A percentile compares a stretch with the other conserved stretches of the same genome.
Conservation (phyloP, 2,329 filamentous ascomycete genomes). For the Chrysoporthe austroafricana region DNA sequence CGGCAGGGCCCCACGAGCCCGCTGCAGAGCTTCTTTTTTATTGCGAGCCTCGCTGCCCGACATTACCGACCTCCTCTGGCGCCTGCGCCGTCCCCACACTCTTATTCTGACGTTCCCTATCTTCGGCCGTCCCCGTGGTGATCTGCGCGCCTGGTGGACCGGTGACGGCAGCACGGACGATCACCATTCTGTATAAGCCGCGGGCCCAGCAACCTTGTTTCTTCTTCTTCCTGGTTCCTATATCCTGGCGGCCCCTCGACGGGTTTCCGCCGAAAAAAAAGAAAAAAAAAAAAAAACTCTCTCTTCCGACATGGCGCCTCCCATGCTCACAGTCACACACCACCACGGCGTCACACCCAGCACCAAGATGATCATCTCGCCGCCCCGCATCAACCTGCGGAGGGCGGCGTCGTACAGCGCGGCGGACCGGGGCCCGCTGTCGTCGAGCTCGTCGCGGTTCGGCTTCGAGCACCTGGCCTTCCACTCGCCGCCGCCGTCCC, state of each 20-base stretch:
- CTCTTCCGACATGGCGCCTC: slow-evolving; percentile 19
- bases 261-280: not conserved
- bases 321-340: slow-evolving; percentile 27
- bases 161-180: slow-evolving; percentile 22
- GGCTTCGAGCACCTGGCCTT: slow-evolving; percentile 70
- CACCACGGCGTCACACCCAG: slow-evolving; percentile 28
- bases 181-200: slow-evolving; percentile 14
- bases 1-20: not conserved
- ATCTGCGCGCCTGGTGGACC: slow-evolving; percentile 19
- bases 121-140: slow-evolving; percentile 1
- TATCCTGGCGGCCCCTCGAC: not conserved
- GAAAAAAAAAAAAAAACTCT: not conserved
- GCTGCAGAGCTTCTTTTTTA: not conserved
- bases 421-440: slow-evolving; percentile 57
- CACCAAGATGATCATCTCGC: slow-evolving; percentile 55
- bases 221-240: too few relatives aligned
- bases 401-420: slow-evolving; percentile 61
- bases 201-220: not conserved
- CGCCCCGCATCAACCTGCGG: slow-evolving; percentile 62
- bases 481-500: slow-evolving; percentile 70
- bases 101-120: not conserved
- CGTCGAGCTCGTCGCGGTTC: slow-evolving; percentile 65
- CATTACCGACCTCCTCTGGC: not conserved
- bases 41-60: not conserved
- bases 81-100: slow-evolving; percentile 1